Base-by-base conservation (phyloP, 495 filamentous ascomycete genomes). In the Penicillium longicatenatum region DNA sequence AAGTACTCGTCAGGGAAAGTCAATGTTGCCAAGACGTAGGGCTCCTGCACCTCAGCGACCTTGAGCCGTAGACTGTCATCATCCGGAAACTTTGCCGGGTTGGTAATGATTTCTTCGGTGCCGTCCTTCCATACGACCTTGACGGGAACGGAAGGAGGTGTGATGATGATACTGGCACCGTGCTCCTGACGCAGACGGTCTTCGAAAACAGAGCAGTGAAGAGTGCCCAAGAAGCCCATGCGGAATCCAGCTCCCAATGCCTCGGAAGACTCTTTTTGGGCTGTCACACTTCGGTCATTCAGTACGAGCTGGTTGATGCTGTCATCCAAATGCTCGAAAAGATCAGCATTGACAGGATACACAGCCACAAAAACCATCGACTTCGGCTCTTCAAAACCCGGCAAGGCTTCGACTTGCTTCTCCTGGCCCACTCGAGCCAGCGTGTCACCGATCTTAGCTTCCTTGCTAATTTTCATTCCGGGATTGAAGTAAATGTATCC, bases 311-410 rank as follows among this genome's bases (percentile, higher is more conserved):
- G 94, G 50, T 92, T 88, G 66, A 98, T 96, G 66, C 91, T 96
- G 69, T 98, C 94, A 60, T 95, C 91, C 11, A 98, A 76, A 66
- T 93, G 90, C 57, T 80, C 82, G 66, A 96, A 93, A 70, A 94
- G 89, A 66, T 85, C 77, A 57, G 95, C 92, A 70, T 98, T 93
- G 0, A 90, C 87, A 1, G 94, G 94, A 62, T 95, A 98, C 1
- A 95, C 94, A 6, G 93, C 92, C 11, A 98, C 94, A 66, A 98
- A 98, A 21, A 97, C 94, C 94, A 98, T 98, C 3, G 93, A 87
- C 72, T 98, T 96, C 7, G 94, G 94, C 67, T 98, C 95, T 72
- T 96, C 94, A 59, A 98, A 98, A 1, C 94, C 95, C 0, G 91
- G 91, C 54, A 92, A 85, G 19, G 89, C 86, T 67, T 91, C 82